A percentile compares a stretch with the other conserved stretches of the same genome.
Evolutionary conservation across 495 filamentous ascomycete species (phyloP).

Genomic region (Antarctomyces pellizariae): DNA sequence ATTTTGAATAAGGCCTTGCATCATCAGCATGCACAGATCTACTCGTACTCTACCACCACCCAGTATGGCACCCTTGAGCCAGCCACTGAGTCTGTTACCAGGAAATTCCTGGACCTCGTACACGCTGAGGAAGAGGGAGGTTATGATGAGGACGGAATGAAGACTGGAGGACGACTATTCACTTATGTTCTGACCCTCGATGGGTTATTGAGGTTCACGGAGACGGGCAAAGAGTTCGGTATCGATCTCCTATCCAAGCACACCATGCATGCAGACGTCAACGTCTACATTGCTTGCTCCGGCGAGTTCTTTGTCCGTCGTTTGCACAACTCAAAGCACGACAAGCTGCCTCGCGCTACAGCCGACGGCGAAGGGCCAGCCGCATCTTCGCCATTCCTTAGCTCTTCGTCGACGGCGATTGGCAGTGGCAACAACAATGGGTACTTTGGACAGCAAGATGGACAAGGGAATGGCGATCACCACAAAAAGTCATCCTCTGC

Average conservation of each 20-base stretch:
- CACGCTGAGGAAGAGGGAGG: constrained; percentile 68
- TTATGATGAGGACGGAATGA: too few relatives aligned
- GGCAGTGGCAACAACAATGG: too few relatives aligned
- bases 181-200: constrained; percentile 87
- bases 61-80: constrained; percentile 32
- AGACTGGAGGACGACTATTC: constrained; percentile 67
- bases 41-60: constrained; percentile 61
- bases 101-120: constrained; percentile 64
- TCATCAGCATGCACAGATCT: constrained; percentile 70
- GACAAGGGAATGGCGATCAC: too few relatives aligned
- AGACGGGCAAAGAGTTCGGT: constrained; percentile 84
- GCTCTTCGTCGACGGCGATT: too few relatives aligned
- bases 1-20: constrained; percentile 68
- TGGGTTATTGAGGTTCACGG: constrained; percentile 66
- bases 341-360: constrained; percentile 11
- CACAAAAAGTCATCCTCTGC: too few relatives aligned
- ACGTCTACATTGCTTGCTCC: constrained; percentile 69
- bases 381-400: too few relatives aligned
- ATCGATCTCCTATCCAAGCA: constrained; percentile 85
- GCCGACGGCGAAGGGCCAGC: constrained; percentile 14
- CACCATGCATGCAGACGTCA: constrained; percentile 83
- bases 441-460: too few relatives aligned
- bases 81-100: constrained; percentile 34
- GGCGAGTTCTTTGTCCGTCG: constrained; percentile 84
- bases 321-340: too few relatives aligned